phyloP scores from a whole-genome alignment of 2,329 filamentous ascomycete species.

The Juglanconis sp. region DNA sequence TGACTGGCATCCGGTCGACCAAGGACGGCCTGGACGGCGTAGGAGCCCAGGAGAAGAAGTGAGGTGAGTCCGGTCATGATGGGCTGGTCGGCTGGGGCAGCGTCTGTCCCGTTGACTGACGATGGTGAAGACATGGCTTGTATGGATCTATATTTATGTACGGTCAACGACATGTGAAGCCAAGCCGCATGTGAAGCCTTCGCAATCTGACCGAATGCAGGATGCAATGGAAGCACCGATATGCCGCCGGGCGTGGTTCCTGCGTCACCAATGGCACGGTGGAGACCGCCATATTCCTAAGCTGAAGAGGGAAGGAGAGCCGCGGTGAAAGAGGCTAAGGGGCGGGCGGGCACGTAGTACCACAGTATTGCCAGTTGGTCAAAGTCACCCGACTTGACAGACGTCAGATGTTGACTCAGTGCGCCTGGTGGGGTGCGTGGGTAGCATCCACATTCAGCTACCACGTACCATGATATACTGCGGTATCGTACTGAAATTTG shows the following conservation, averaged over 20 bases:
- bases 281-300: not conserved
- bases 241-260: slow-evolving; percentile 19
- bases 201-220: slow-evolving; percentile 6
- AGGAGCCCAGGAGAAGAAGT: slow-evolving; percentile 47
- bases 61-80: slow-evolving; percentile 35
- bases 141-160: not conserved
- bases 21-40: slow-evolving; percentile 49
- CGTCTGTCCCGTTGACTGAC: not conserved
- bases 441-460: too few relatives aligned
- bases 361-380: not conserved
- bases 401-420: too few relatives aligned
- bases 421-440: too few relatives aligned
- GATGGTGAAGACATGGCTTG: not conserved
- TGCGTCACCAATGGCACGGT: slow-evolving; percentile 6
- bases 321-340: not conserved
- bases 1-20: slow-evolving; percentile 39
- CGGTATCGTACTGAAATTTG: too few relatives aligned
- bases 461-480: too few relatives aligned
- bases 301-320: not conserved
- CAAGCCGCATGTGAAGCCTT: not conserved
- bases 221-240: slow-evolving; percentile 24
- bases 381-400: not conserved
- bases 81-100: slow-evolving; percentile 4
- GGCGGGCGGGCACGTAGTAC: too few relatives aligned
- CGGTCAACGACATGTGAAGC: not conserved